Base-by-base conservation (phyloP, 768 basidiomycete species). In the Kwoniella pini region DNA sequence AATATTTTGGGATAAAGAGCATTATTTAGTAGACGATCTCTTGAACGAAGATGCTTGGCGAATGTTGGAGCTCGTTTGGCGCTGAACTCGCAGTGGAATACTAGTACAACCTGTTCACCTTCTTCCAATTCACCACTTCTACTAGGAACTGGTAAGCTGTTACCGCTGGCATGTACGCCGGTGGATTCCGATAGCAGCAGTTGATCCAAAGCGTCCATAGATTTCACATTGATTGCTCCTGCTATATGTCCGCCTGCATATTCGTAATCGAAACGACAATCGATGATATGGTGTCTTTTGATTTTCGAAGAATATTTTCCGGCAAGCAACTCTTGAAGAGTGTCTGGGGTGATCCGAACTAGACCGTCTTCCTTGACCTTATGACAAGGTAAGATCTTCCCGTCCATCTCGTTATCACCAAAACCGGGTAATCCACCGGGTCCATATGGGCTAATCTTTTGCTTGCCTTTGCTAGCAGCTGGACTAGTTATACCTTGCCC, bases 31-130 rank as follows among this genome's bases (percentile, higher is more conserved):
- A 87, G 84, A 46, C 96, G 88, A 74, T 99, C 96, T 76, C 85
- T 88, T 28, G 89, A 88, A 57, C 96, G 88, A 26, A 98, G 82
- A 75, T 94, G 88, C 79, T 95, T 96, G 22, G 96, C 96, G 73
- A 95, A 91, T 9, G 95, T 95, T 1, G 96, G 96, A 0, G 93
- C 96, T 42, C 96, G 84, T 80, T 96, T 96, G 17, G 85, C 88
- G 65, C 90, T 93, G 75, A 97, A 97, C 80, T 99, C 96, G 81
- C 96, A 99, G 75, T 99, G 96, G 83, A 99, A 98, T 45, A 99
- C 84, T 40, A 98, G 80, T 30, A 98, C 81, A 0, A 88, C 92
- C 81, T 94, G 94, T 78, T 83, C 84, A 13, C 81, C 80, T 3
- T 67, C 67, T 0, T 77, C 56, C 36, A 75, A 67, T 67, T 93